A percentile compares a stretch with the other conserved stretches of the same genome.
Conservation (phyloP, 2,329 filamentous ascomycete genomes). For the Pestalotiopsis sp. region DNA sequence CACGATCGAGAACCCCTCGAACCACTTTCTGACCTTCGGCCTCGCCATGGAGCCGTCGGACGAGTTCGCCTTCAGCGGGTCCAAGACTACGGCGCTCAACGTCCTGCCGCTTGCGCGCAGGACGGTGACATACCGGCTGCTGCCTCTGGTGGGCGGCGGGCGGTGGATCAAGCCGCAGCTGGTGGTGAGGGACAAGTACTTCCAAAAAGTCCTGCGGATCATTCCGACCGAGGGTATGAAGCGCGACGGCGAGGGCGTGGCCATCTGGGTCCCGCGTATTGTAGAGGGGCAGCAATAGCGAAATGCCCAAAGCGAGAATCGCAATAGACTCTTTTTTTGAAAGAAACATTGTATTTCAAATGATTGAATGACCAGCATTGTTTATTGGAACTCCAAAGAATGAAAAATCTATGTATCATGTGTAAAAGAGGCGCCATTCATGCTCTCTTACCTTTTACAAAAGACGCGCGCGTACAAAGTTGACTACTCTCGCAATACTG, state of each 20-base stretch:
- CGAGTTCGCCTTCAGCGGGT: conserved; percentile 88
- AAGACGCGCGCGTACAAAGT: neutral
- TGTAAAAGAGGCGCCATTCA: neutral
- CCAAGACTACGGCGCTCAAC: conserved; percentile 79
- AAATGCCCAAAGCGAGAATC: neutral
- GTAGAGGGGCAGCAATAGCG: conserved; percentile 16
- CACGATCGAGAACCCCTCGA: conserved; percentile 90
- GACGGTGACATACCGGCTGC: conserved; percentile 71
- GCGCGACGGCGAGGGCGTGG: conserved; percentile 63
- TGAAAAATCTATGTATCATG: neutral
- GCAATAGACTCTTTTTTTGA: neutral
- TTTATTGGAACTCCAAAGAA: neutral
- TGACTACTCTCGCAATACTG: neutral
- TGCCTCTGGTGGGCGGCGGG: conserved; percentile 61
- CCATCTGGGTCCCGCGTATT: conserved; percentile 62
- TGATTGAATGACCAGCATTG: neutral
- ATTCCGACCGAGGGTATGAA: conserved; percentile 76
- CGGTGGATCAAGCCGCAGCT: conserved; percentile 73
- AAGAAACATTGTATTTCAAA: neutral
- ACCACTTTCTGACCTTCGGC: conserved; percentile 92
- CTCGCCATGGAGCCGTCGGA: conserved; percentile 90
- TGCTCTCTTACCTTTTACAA: neutral
- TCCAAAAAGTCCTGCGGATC: conserved; percentile 85
- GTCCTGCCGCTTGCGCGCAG: conserved; percentile 81
- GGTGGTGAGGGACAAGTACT: conserved; percentile 85